These are phyloP conservation scores for Panicum miliaceum DNA, from an alignment of 176 grass and related monocot species.

Conservation along the genomic window DNA sequence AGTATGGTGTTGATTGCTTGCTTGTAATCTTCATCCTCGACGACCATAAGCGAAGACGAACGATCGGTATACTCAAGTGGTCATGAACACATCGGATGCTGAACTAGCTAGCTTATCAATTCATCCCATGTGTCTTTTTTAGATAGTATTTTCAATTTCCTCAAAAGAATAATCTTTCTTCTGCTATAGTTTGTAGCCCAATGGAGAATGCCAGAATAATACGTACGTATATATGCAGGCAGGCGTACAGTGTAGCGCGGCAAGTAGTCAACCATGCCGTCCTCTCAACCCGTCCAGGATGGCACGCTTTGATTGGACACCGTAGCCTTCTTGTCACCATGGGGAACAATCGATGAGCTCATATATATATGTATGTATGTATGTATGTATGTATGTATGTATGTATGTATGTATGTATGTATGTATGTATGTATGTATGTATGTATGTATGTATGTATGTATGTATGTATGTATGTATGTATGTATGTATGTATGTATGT, in stretches of 20 bases:
- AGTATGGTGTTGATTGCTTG: too few relatives aligned
- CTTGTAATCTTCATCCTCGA: too few relatives aligned
- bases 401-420: background rate
- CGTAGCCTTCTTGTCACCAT: constrained; percentile 19
- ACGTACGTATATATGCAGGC: too few relatives aligned
- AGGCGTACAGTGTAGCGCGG: background rate
- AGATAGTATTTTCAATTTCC: background rate
- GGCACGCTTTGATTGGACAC: background rate
- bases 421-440: background rate
- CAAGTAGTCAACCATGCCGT: background rate
- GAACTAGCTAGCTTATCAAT: background rate
- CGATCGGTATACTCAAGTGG: too few relatives aligned
- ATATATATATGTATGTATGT: background rate
- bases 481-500: background rate
- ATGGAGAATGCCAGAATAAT: background rate
- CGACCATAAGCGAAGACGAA: too few relatives aligned
- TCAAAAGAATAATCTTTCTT: too few relatives aligned
- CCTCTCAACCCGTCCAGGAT: background rate
- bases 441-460: background rate
- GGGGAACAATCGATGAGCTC: constrained; percentile 26
- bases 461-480: too few relatives aligned
- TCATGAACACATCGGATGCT: too few relatives aligned
- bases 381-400: background rate
- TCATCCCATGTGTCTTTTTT: background rate
- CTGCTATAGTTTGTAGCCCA: too few relatives aligned